These are phyloP conservation scores for Endocalyx cinctus DNA, from an alignment of 2,329 filamentous ascomycete species.

Conservation along the genomic window DNA sequence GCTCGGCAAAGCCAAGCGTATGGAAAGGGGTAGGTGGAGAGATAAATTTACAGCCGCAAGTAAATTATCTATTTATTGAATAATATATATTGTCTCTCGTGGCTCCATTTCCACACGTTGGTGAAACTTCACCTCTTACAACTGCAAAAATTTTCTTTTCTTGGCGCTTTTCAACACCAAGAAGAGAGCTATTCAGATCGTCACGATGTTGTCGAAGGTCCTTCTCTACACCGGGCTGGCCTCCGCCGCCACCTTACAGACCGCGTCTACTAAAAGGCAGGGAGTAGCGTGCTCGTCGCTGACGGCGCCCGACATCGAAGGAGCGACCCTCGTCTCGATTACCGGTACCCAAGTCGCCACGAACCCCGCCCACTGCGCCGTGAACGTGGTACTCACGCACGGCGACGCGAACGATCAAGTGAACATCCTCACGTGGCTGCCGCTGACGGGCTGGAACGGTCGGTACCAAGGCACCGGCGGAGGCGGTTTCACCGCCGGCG, in stretches of 20 bases:
- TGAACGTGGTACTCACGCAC: constrained; percentile 3
- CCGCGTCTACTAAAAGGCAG: background rate
- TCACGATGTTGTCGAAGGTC: background rate
- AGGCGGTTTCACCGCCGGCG: background rate
- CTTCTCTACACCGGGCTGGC: background rate
- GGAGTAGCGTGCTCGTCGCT: background rate
- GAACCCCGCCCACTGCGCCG: constrained; percentile 2
- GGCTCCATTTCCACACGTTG: too few relatives aligned
- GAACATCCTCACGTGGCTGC: constrained; percentile 2
- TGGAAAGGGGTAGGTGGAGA: too few relatives aligned
- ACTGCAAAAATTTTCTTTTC: too few relatives aligned
- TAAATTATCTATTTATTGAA: too few relatives aligned
- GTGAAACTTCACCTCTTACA: too few relatives aligned
- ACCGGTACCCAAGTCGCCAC: background rate
- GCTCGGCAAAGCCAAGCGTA: too few relatives aligned
- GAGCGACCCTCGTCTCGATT: constrained; percentile 3
- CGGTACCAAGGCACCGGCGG: background rate
- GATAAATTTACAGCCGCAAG: too few relatives aligned
- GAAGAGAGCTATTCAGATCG: too few relatives aligned
- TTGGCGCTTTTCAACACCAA: too few relatives aligned
- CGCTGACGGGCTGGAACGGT: background rate
- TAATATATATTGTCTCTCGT: too few relatives aligned
- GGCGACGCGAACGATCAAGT: background rate
- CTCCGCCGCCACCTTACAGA: background rate
- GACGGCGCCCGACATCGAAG: constrained; percentile 2